Conservation (phyloP, 1,139 yeast species). For the Diutina neorugosa region DNA sequence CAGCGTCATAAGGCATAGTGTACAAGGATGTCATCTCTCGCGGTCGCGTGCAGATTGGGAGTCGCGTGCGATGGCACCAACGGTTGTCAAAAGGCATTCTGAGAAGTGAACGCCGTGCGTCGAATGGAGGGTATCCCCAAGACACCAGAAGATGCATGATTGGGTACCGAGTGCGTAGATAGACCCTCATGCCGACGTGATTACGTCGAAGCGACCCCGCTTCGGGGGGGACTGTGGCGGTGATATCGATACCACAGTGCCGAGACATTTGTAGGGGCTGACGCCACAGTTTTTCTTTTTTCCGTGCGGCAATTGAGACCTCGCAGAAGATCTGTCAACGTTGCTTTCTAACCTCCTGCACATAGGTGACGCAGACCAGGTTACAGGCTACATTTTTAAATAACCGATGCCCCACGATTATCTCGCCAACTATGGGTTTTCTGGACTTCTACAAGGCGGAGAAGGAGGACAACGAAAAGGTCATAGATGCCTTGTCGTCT, state of each 20-base stretch:
- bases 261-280: neutral
- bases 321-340: neutral
- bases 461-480: conserved; percentile 7
- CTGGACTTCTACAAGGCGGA: conserved; percentile 9
- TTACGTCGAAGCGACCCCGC: neutral
- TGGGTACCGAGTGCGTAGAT: neutral
- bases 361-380: neutral
- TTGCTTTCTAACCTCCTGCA: neutral
- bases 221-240: neutral
- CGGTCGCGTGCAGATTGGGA: neutral
- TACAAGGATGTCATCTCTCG: neutral
- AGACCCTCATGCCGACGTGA: neutral
- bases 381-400: neutral
- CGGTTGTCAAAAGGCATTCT: neutral
- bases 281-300: neutral
- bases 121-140: neutral
- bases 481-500: conserved; percentile 11
- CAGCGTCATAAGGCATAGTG: neutral
- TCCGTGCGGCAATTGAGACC: neutral
- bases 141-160: neutral
- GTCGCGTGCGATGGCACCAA: neutral
- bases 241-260: neutral
- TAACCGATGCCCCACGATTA: neutral
- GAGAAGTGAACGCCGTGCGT: neutral
- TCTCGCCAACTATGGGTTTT: conserved; percentile 9